Conservation (phyloP, 768 basidiomycete species). For the Crepidotus variabilis region DNA sequence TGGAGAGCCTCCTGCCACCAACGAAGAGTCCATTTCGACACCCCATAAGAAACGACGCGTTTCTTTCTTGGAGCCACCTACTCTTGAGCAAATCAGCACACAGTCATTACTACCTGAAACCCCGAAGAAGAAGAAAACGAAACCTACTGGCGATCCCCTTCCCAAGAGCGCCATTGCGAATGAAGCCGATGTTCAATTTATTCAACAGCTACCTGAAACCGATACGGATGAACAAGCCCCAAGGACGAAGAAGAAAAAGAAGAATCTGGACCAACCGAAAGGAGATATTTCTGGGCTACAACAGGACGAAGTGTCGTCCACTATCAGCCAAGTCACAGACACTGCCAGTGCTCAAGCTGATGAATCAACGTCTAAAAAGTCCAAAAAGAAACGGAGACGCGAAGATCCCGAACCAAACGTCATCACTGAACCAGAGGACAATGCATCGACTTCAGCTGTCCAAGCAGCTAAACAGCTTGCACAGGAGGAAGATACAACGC, state of each 20-base stretch:
- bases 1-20: slow-evolving; percentile 4
- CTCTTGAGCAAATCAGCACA: not conserved
- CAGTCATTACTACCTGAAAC: not conserved
- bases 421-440: not conserved
- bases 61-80: not conserved
- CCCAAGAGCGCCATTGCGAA: no score
- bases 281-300: not conserved
- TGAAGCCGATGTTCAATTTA: no score
- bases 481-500: not conserved
- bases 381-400: slow-evolving; percentile 9
- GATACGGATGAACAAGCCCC: not conserved
- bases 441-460: not conserved
- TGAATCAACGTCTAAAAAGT: slow-evolving; percentile 2
- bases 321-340: not conserved
- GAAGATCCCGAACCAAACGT: not conserved
- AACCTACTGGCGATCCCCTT: not conserved
- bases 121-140: not conserved
- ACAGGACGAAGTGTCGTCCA: not conserved
- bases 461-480: no score
- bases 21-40: not conserved
- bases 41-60: not conserved
- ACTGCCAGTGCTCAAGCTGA: not conserved
- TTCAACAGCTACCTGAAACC: not conserved
- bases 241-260: slow-evolving; percentile 6
- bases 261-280: not conserved